Base-by-base conservation (phyloP, 2,329 filamentous ascomycete species). In the Penicillium sp. region DNA sequence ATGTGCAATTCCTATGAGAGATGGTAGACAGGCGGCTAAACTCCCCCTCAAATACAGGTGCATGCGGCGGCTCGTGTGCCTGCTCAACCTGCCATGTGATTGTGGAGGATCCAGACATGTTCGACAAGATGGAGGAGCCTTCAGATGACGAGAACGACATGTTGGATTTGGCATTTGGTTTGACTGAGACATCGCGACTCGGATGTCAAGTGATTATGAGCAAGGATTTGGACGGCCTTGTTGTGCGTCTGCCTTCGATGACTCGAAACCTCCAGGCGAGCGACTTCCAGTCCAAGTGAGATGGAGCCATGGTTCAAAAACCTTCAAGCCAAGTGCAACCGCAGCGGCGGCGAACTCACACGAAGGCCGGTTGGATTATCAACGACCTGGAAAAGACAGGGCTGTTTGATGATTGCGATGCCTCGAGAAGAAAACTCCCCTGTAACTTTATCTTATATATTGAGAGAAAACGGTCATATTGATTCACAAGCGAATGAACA, bases 61-160 rank as follows among this genome's bases (percentile, higher is more conserved):
- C 93, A 9, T 98, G 93, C 65, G 93, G 93, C 58, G 93, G 90
- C 24, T 93, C 88, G 32, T 95, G 90, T 71, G 90, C 90, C 46
- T 95, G 90, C 73, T 93, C 87, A 48, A 95, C 90, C 5, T 95
- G 90, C 73, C 90, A 95, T 72, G 85, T 95, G 48, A 90, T 95
- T 53, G 86, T 95, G 34, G 71, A 81, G 49, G 82, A 86, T 62
- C 81, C 87, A 39, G 79, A 80, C 4, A 79, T 82, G 69, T 91
- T 86, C 72, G 86, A 91, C 57, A 82, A 80, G 70, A 89, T 90
- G 75, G 79, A 83, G 58, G 85, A 88, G 67, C 84, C 85, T 36
- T 83, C 85, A 54, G 85, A 89, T 62, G 85, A 89, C 65, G 85
- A 89, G 71, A 91, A 91, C 71, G 87, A 93, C 68, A 93, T 93